phyloP scores from a whole-genome alignment of 2,329 filamentous ascomycete genomes.

The Graphilbum fragrans region DNA sequence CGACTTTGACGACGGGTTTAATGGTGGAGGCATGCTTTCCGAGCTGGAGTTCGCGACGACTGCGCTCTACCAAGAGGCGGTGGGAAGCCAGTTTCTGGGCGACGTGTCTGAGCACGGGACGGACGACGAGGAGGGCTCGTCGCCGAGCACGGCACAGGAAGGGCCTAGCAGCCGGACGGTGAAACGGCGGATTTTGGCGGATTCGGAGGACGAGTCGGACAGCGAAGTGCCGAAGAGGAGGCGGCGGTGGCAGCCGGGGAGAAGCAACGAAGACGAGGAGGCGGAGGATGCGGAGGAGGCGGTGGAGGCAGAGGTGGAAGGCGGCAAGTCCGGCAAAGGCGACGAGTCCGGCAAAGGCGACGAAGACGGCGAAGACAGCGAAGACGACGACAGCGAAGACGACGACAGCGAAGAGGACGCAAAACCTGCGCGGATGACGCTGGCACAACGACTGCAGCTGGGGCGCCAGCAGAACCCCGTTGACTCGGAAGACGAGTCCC shows the following conservation, averaged over 20 bases:
- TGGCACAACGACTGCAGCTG: slow-evolving; percentile 4
- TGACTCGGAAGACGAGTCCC: slow-evolving; percentile 12
- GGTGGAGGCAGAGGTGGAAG: neutral
- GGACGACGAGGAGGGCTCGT: no score
- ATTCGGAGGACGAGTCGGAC: slow-evolving; percentile 6
- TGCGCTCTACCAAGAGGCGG: no score
- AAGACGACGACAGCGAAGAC: neutral
- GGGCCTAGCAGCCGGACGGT: no score
- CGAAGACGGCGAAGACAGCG: slow-evolving; percentile 1
- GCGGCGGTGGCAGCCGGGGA: no score
- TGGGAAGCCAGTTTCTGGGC: no score
- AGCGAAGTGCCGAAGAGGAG: neutral
- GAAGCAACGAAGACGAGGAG: neutral
- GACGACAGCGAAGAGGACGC: neutral
- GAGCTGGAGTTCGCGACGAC: no score
- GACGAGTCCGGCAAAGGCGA: neutral
- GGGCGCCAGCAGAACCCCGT: slow-evolving; percentile 1
- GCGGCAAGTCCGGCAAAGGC: neutral
- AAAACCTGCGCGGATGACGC: slow-evolving; percentile 1
- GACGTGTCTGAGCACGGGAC: no score
- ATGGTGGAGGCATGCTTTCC: no score
- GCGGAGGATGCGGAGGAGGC: neutral
- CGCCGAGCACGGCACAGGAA: no score
- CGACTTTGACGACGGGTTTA: neutral
- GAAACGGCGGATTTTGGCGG: slow-evolving; percentile 6